Conservation (phyloP, 768 basidiomycete species). For the Amanita rubescens region DNA sequence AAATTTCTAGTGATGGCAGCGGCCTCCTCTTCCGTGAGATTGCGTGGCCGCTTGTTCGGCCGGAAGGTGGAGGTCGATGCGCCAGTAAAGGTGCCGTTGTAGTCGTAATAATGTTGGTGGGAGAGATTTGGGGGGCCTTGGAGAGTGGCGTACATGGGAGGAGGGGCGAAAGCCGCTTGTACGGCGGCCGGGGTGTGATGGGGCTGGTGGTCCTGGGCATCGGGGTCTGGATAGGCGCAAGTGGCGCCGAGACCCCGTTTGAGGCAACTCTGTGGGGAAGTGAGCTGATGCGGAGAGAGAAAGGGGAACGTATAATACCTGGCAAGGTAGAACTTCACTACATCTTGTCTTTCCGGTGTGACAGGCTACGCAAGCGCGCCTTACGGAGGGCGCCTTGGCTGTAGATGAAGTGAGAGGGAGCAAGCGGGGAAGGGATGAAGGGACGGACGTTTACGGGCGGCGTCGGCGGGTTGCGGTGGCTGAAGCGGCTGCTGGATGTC, state of each 20-base stretch:
- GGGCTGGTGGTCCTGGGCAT: slow-evolving; percentile 40
- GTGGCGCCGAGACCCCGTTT: slow-evolving; percentile 67
- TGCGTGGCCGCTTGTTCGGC: slow-evolving; percentile 72
- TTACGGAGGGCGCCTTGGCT: slow-evolving; percentile 79
- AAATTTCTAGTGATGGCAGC: slow-evolving; percentile 81
- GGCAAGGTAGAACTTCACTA: slow-evolving; percentile 76
- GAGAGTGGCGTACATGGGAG: slow-evolving; percentile 43
- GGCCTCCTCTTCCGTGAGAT: slow-evolving; percentile 76
- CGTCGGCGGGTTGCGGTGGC: slow-evolving; percentile 24
- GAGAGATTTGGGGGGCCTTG: slow-evolving; percentile 41
- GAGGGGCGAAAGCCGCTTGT: slow-evolving; percentile 35
- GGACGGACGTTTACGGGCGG: slow-evolving; percentile 52
- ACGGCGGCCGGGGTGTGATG: slow-evolving; percentile 34
- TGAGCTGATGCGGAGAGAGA: slow-evolving; percentile 3
- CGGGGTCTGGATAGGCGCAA: slow-evolving; percentile 77
- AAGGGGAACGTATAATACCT: slow-evolving; percentile 33
- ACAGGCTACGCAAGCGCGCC: slow-evolving; percentile 74
- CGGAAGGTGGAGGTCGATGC: slow-evolving; percentile 73
- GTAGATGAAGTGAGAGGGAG: slow-evolving; percentile 13
- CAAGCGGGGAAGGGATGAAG: slow-evolving; percentile 4
- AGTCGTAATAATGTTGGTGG: slow-evolving; percentile 73
- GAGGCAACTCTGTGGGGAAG: slow-evolving; percentile 55
- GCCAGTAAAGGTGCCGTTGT: slow-evolving; percentile 58
- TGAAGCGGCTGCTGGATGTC: slow-evolving; percentile 19
- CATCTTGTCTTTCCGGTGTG: slow-evolving; percentile 81